Evolutionary conservation across 2,329 filamentous ascomycete genomes (phyloP).

Genomic region (Arachnomyces sp.): DNA sequence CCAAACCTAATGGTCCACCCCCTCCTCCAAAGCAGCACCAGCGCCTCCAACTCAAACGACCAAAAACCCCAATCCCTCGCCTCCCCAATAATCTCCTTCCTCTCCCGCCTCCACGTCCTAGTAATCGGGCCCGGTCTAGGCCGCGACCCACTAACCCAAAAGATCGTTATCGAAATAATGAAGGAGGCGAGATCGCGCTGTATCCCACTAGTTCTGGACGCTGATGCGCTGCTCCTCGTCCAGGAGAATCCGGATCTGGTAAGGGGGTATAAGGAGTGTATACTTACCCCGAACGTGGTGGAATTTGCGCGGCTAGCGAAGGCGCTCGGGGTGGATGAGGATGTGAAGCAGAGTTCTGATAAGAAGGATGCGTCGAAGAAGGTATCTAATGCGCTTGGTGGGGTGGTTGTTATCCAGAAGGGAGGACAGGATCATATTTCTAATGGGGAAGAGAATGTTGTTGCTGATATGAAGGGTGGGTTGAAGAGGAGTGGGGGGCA

Average conservation of each 20-base stretch:
- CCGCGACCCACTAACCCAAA: conserved; percentile 81
- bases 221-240: conserved; percentile 75
- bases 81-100: conserved; percentile 63
- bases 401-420: conserved; percentile 88
- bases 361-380: conserved; percentile 51
- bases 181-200: conserved; percentile 60
- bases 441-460: conserved; percentile 65
- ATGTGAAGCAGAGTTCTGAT: conserved; percentile 24
- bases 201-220: conserved; percentile 82
- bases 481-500: conserved; percentile 88
- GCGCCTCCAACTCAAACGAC: conserved; percentile 31
- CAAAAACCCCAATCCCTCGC: conserved; percentile 56
- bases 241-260: conserved; percentile 68
- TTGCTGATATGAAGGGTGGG: conserved; percentile 71
- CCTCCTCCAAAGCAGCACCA: conserved; percentile 70
- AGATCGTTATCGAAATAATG: conserved; percentile 71
- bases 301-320: conserved; percentile 81
- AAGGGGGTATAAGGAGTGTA: conserved; percentile 69
- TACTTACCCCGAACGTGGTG: conserved; percentile 90
- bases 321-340: conserved; percentile 58
- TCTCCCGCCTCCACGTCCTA: conserved; percentile 79
- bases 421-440: conserved; percentile 74
- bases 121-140: conserved; percentile 90
- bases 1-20: conserved; percentile 98
- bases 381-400: conserved; percentile 68